phyloP scores from a whole-genome alignment of 2,329 filamentous ascomycete genomes.

The Chaetoscypha palmicola region DNA sequence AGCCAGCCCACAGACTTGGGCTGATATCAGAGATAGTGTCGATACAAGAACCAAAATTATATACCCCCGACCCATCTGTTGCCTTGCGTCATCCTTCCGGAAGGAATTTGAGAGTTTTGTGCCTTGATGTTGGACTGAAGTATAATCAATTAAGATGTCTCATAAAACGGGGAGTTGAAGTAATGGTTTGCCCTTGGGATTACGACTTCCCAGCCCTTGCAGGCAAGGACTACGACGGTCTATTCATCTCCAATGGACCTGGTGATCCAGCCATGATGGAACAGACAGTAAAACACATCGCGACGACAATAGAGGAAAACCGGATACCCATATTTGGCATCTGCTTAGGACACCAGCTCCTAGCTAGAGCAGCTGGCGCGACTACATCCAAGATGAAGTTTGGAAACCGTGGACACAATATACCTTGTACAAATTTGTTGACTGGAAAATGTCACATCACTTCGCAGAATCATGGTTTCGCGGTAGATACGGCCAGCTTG shows the following conservation, averaged over 20 bases:
- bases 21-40: constrained; percentile 62
- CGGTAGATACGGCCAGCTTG: constrained; percentile 74
- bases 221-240: constrained; percentile 82
- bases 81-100: constrained; percentile 83
- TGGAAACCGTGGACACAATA: constrained; percentile 97
- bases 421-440: constrained; percentile 91
- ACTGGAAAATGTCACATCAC: constrained; percentile 98
- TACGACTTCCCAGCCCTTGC: constrained; percentile 76
- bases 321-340: constrained; percentile 91
- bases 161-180: constrained; percentile 83
- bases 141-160: constrained; percentile 97
- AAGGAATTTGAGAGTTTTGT: constrained; percentile 77
- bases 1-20: constrained; percentile 24
- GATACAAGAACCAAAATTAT: constrained; percentile 77
- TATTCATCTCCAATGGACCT: constrained; percentile 97
- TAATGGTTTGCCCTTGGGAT: constrained; percentile 92
- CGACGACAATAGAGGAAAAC: constrained; percentile 67
- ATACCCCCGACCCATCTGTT: constrained; percentile 63
- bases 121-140: constrained; percentile 95
- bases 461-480: constrained; percentile 96
- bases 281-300: constrained; percentile 71
- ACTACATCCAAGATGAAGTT: constrained; percentile 96
- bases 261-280: constrained; percentile 87
- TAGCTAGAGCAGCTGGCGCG: constrained; percentile 81
- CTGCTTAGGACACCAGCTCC: constrained; percentile 88